Evolutionary conservation across 164 flowering plant genomes (phyloP).

Genomic region (Litsea cubeba): DNA sequence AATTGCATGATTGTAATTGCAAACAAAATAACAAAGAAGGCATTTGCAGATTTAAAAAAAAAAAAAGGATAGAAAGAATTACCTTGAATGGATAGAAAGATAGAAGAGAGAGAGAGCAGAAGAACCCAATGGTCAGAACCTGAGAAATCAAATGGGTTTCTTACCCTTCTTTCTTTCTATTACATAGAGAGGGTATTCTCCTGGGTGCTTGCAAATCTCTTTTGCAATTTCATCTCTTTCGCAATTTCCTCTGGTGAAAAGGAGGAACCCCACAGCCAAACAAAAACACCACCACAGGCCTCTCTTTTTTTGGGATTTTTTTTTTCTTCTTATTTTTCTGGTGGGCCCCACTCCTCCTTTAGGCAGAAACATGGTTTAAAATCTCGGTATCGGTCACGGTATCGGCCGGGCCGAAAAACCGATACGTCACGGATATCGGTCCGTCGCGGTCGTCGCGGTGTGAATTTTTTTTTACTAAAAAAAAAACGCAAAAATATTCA

Average conservation of each 20-base stretch:
- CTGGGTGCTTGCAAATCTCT: too few relatives aligned
- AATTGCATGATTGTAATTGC: background rate
- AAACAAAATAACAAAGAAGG: background rate
- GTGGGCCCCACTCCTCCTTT: constrained; percentile 4
- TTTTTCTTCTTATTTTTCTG: background rate
- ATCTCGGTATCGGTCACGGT: too few relatives aligned
- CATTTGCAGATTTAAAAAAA: background rate
- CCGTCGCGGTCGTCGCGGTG: too few relatives aligned
- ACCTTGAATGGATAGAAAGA: background rate
- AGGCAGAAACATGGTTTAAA: too few relatives aligned
- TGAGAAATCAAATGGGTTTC: background rate
- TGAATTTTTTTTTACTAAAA: too few relatives aligned
- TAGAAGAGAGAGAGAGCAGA: background rate
- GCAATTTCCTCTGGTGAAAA: constrained; percentile 1
- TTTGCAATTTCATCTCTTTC: too few relatives aligned
- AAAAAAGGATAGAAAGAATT: background rate
- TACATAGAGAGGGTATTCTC: background rate
- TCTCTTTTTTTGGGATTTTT: background rate
- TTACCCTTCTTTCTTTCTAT: background rate
- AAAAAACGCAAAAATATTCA: too few relatives aligned
- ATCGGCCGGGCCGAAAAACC: too few relatives aligned
- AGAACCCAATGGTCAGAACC: background rate
- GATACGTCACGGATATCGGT: too few relatives aligned
- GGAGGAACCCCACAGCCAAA: constrained; percentile 4
- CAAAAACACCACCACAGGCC: too few relatives aligned